Evolutionary conservation across 768 basidiomycete genomes (phyloP), one percentile per base, ranked within the genome.

Genomic region (Lactarius sanguifluus): DNA sequence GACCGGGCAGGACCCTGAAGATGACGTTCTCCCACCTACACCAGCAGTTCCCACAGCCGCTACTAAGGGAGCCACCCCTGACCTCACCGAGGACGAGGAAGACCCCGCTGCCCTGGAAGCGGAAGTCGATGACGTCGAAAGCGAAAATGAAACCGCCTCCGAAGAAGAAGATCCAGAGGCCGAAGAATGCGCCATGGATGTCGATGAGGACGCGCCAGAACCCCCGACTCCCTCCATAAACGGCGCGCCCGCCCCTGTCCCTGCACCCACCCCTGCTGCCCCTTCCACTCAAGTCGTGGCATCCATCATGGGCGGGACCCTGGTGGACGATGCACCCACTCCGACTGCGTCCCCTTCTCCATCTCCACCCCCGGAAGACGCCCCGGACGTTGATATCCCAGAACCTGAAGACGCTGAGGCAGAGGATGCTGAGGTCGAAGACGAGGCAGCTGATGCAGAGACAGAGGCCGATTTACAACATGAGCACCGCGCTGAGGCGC

Each of bases 401-500:
- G 72, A 75, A 45, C 55, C 68, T 5, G 74, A 73, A 38, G 73
- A 69, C 57, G 66, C 59, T 13, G 75, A 75, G 36, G 64, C 57
- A 20, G 73, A 73, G 36, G 73, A 69, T 45, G 57, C 47, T n/a
- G 75, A 75, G 41, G 64, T 59, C 30, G 74, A 74, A n/a, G 74
- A 70, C 45, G 70, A 59, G 36, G 77, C 75, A 9, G 73, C 58
- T 12, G 72, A 71, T 20, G 72, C 54, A 64, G 83, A 84, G 65
- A 74, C 81, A 9, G 88, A 89, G 62, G 80, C 82, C 13, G 93
- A 94, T 67, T 77, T 92, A 62, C 90, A 92, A 66, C 90, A 89
- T 55, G 89, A 89, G 1, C 90, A 92, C 74, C 83, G 92, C 25
- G 88, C 88, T 4, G 94, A 96, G 72, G 94, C 94, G 0, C 82